These are phyloP conservation scores for Fusarium odoratissimum DNA, from an alignment of 2,329 filamentous ascomycete species.

Conservation along the genomic window DNA sequence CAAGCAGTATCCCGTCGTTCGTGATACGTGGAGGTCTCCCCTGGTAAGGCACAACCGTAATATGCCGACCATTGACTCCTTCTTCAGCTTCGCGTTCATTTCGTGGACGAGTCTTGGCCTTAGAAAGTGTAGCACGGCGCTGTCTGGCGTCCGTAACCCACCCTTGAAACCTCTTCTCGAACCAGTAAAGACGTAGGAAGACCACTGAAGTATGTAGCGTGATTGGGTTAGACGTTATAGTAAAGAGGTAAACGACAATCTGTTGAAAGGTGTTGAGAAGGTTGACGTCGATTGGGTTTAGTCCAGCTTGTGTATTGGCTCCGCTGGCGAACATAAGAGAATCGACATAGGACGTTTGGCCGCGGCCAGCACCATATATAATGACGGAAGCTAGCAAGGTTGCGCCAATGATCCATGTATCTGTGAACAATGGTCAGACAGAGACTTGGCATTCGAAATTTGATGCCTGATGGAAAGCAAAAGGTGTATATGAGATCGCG, in stretches of 20 bases:
- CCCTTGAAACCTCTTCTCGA: constrained; percentile 93
- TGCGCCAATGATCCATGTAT: constrained; percentile 83
- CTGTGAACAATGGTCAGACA: constrained; percentile 54
- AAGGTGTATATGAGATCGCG: constrained; percentile 25
- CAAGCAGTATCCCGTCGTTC: constrained; percentile 69
- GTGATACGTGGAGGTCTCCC: constrained; percentile 67
- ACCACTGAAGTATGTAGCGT: constrained; percentile 88
- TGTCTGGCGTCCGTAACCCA: constrained; percentile 79
- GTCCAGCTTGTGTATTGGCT: constrained; percentile 88
- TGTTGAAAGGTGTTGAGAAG: constrained; percentile 77
- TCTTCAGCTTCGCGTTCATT: constrained; percentile 64
- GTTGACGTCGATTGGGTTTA: constrained; percentile 84
- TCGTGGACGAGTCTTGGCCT: constrained; percentile 66
- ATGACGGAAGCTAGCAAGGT: constrained; percentile 81
- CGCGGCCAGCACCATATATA: constrained; percentile 70
- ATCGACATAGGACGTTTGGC: constrained; percentile 81
- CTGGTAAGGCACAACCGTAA: constrained; percentile 72
- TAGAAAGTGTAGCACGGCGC: constrained; percentile 71
- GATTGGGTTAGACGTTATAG: constrained; percentile 84
- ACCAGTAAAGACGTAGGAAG: constrained; percentile 95
- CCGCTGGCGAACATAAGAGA: constrained; percentile 89
- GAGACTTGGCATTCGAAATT: constrained; percentile 8
- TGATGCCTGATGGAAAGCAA: constrained; percentile 19
- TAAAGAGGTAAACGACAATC: constrained; percentile 75
- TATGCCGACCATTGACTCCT: constrained; percentile 74